Conservation (phyloP, 1,284 basidiomycete genomes). For the Caloboletus firmus region DNA sequence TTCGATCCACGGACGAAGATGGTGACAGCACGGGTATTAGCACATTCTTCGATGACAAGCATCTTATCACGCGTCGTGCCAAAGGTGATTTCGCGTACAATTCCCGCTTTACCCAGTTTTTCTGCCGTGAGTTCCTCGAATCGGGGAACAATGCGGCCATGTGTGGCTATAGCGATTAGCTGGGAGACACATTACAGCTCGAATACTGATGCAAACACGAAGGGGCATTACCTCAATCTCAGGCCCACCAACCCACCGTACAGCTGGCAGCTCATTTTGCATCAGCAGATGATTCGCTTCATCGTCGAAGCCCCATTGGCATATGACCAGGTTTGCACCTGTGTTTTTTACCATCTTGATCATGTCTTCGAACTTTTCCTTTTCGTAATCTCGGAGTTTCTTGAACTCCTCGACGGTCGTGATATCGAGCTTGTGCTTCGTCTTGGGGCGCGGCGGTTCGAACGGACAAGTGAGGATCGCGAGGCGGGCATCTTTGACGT, state of each 20-base stretch:
- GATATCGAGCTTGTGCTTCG: constrained; percentile 99
- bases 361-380: constrained; percentile 96
- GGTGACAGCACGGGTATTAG: constrained; percentile 94
- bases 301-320: constrained; percentile 99
- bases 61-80: constrained; percentile 99
- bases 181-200: constrained; percentile 32
- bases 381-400: constrained; percentile 93
- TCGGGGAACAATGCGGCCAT: constrained; percentile 96
- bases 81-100: constrained; percentile 93
- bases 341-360: constrained; percentile 96
- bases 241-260: constrained; percentile 98
- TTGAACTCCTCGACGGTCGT: constrained; percentile 98
- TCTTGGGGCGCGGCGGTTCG: constrained; percentile 98
- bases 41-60: constrained; percentile 98
- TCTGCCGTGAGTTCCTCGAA: constrained; percentile 93
- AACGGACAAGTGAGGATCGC: constrained; percentile 99
- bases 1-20: constrained; percentile 97
- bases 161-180: constrained; percentile 98
- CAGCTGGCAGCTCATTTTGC: constrained; percentile 97
- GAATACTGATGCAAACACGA: neutral
- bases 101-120: constrained; percentile 91
- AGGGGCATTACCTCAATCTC: constrained; percentile 84
- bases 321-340: constrained; percentile 98
- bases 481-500: constrained; percentile 85
- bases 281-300: constrained; percentile 98